phyloP scores from a whole-genome alignment of 2,329 filamentous ascomycete species.

The Trichothecium roseum region DNA sequence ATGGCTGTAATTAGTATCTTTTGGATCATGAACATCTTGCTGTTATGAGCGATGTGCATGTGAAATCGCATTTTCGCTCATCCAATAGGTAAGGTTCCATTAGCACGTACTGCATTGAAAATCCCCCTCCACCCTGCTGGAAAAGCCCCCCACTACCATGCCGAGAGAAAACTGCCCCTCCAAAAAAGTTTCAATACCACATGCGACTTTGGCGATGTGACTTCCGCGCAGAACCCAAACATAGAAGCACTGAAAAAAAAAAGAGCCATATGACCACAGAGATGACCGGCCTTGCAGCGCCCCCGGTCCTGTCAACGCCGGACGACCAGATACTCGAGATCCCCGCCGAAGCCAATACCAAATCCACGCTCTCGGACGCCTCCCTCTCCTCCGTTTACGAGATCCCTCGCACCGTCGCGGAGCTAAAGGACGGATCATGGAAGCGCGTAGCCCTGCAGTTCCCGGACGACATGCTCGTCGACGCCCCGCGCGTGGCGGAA shows the following conservation, averaged over 20 bases:
- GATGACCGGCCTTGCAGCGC: conserved; percentile 37
- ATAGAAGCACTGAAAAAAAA: no score
- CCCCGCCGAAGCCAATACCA: conserved; percentile 22
- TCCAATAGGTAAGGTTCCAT: no score
- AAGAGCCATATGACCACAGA: conserved; percentile 7
- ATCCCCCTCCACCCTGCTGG: no score
- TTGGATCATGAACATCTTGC: no score
- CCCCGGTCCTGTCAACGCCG: conserved; percentile 55
- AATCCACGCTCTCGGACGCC: conserved; percentile 41
- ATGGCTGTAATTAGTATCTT: no score
- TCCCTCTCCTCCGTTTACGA: conserved; percentile 75
- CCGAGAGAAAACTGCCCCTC: background rate
- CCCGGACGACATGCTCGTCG: conserved; percentile 81
- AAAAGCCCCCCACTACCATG: no score
- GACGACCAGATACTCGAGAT: conserved; percentile 49
- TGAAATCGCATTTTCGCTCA: no score
- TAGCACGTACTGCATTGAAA: no score
- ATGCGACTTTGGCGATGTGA: no score
- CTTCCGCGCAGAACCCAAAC: no score
- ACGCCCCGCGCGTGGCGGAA: conserved; percentile 72
- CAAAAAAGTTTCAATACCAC: background rate
- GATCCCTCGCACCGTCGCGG: conserved; percentile 64
- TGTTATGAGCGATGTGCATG: no score
- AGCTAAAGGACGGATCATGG: conserved; percentile 66
- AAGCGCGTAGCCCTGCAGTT: conserved; percentile 84